These are phyloP conservation scores for Monilinia fructigena DNA, from an alignment of 2,329 filamentous ascomycete genomes.

Conservation along the genomic window DNA sequence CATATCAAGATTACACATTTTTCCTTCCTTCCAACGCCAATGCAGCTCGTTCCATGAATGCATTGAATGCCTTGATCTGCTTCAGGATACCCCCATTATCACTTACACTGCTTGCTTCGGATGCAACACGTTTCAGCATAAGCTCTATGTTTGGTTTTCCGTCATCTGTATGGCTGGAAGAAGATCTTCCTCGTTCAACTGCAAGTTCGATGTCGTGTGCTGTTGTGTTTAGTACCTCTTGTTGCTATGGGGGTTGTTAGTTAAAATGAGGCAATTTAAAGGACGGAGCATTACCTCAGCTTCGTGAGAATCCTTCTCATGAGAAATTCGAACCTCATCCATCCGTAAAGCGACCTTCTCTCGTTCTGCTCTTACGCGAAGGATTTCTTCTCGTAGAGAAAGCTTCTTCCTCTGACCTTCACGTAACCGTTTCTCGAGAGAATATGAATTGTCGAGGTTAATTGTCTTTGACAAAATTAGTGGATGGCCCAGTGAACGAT, in stretches of 20 bases:
- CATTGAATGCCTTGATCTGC: constrained; percentile 61
- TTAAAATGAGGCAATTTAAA: not conserved
- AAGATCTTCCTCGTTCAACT: constrained; percentile 50
- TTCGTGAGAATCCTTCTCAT: constrained; percentile 54
- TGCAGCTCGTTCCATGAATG: constrained; percentile 61
- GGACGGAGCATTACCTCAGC: constrained; percentile 46
- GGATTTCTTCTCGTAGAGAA: constrained; percentile 57
- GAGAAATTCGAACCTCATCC: constrained; percentile 60
- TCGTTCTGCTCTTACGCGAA: constrained; percentile 57
- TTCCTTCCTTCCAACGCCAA: constrained; percentile 50
- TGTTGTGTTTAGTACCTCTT: constrained; percentile 52
- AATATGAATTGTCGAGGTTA: constrained; percentile 57
- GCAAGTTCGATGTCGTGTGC: constrained; percentile 64
- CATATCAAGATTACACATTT: constrained; percentile 23
- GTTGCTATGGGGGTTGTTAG: constrained; percentile 41
- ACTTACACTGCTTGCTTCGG: constrained; percentile 52
- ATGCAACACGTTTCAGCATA: constrained; percentile 53
- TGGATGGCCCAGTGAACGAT: constrained; percentile 18
- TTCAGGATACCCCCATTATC: constrained; percentile 53
- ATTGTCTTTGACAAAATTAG: constrained; percentile 48
- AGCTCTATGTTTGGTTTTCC: constrained; percentile 57
- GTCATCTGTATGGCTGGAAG: constrained; percentile 50
- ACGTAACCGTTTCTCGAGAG: constrained; percentile 56
- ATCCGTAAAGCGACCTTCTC: constrained; percentile 62
- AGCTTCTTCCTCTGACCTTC: constrained; percentile 57